Evolutionary conservation across 805 yeast species (phyloP).

Genomic region (Metschnikowia gelsemii): DNA sequence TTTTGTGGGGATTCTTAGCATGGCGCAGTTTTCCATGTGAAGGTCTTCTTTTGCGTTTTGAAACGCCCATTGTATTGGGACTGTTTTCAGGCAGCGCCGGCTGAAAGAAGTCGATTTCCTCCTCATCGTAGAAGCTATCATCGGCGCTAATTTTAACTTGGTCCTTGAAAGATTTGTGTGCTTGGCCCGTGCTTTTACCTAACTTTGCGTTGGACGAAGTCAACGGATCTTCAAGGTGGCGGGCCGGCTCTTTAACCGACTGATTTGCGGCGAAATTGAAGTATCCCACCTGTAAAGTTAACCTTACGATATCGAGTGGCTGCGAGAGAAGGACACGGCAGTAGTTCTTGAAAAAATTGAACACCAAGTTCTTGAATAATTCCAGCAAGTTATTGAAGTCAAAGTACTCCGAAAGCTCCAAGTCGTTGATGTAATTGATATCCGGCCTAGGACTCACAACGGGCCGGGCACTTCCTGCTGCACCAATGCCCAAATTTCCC

Average conservation of each 20-base stretch:
- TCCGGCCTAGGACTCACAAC: slow-evolving; percentile 18
- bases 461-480: slow-evolving; percentile 3
- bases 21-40: background rate
- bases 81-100: slow-evolving; percentile 7
- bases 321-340: slow-evolving; percentile 68
- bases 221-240: no score
- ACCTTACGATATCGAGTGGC: slow-evolving; percentile 82
- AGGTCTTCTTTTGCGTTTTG: background rate
- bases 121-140: slow-evolving; percentile 19
- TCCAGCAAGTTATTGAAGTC: slow-evolving; percentile 59
- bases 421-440: slow-evolving; percentile 51
- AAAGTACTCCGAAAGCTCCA: slow-evolving; percentile 66
- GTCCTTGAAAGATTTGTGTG: no score
- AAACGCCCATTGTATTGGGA: background rate
- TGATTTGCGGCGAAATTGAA: slow-evolving; percentile 34
- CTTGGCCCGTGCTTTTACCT: background rate
- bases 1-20: slow-evolving; percentile 25
- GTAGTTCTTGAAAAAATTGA: slow-evolving; percentile 68
- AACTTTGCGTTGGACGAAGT: no score
- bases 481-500: slow-evolving; percentile 14
- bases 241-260: background rate
- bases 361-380: slow-evolving; percentile 53
- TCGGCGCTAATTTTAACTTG: no score
- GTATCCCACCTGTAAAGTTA: slow-evolving; percentile 77
- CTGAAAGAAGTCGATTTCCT: slow-evolving; percentile 41